Evolutionary conservation across 2,329 filamentous ascomycete species (phyloP).

Genomic region (Leptographium procerum): DNA sequence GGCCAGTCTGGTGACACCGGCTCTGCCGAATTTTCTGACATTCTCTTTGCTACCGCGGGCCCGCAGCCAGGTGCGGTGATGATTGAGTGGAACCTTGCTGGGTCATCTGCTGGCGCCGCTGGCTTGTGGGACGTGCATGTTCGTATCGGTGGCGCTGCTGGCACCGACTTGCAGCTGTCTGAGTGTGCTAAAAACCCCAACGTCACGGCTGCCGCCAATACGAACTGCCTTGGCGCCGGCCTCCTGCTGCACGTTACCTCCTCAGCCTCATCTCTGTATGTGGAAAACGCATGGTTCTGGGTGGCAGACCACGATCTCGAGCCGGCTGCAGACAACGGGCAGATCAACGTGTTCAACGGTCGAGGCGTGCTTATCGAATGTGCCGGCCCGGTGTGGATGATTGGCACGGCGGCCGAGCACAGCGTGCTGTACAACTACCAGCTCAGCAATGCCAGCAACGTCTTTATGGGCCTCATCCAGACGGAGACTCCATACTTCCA

Average conservation of each 20-base stretch:
- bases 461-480: slow-evolving; percentile 78
- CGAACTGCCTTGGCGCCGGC: slow-evolving; percentile 64
- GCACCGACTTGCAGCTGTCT: slow-evolving; percentile 70
- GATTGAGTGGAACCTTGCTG: slow-evolving; percentile 81
- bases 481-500: slow-evolving; percentile 87
- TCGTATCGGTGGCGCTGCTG: slow-evolving; percentile 77
- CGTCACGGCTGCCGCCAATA: slow-evolving; percentile 31
- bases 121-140: slow-evolving; percentile 96
- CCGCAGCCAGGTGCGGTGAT: slow-evolving; percentile 78
- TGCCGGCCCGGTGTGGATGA: slow-evolving; percentile 65
- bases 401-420: slow-evolving; percentile 61
- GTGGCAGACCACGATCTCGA: slow-evolving; percentile 86
- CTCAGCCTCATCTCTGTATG: slow-evolving; percentile 53
- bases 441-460: slow-evolving; percentile 61
- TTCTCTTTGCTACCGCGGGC: slow-evolving; percentile 76
- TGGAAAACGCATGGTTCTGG: slow-evolving; percentile 90
- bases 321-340: slow-evolving; percentile 50
- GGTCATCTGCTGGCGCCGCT: slow-evolving; percentile 52
- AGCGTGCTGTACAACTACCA: slow-evolving; percentile 74
- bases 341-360: slow-evolving; percentile 81
- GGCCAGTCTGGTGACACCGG: slow-evolving; percentile 68
- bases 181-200: slow-evolving; percentile 68
- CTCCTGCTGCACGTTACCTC: slow-evolving; percentile 54
- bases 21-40: slow-evolving; percentile 74
- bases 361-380: slow-evolving; percentile 74